Evolutionary conservation across 139 green algal species (phyloP).

Genomic region (Edaphochlamys debaryana): DNA sequence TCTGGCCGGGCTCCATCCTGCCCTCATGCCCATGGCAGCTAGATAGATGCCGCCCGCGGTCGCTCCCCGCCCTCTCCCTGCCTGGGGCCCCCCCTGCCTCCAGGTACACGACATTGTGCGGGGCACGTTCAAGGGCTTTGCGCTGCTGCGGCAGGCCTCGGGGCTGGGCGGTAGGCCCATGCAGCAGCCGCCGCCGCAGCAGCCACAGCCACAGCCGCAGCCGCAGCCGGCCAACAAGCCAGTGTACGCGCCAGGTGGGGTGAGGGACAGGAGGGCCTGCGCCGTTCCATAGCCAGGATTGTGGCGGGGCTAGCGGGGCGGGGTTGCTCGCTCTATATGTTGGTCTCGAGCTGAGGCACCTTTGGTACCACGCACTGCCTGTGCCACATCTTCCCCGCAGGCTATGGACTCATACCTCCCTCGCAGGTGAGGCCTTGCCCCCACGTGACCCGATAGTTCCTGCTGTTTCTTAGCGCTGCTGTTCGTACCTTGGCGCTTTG

Average conservation of each 20-base stretch:
- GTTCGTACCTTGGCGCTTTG: background rate
- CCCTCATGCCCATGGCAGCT: too few relatives aligned
- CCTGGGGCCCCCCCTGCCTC: background rate
- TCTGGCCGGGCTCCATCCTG: too few relatives aligned
- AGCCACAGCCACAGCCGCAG: too few relatives aligned
- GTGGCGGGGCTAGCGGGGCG: too few relatives aligned
- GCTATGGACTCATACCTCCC: slow-evolving; percentile 73
- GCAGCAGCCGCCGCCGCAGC: too few relatives aligned
- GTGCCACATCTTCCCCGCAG: slow-evolving; percentile 51
- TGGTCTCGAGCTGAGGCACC: too few relatives aligned
- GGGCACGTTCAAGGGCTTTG: slow-evolving; percentile 77
- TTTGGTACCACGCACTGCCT: too few relatives aligned
- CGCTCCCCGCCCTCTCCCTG: too few relatives aligned
- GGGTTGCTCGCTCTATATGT: too few relatives aligned
- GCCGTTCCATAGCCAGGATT: background rate
- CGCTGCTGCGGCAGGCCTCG: slow-evolving; percentile 66
- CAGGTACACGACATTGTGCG: slow-evolving; percentile 70
- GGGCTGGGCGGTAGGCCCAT: slow-evolving; percentile 13
- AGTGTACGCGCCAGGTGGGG: slow-evolving; percentile 35
- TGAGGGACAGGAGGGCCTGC: background rate
- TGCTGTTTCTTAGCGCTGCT: too few relatives aligned
- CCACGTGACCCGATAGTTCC: too few relatives aligned
- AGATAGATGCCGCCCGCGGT: too few relatives aligned
- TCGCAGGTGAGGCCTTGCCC: slow-evolving; percentile 51
- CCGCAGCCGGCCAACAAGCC: slow-evolving; percentile 1